Evolutionary conservation across 2,329 filamentous ascomycete genomes (phyloP), one percentile per base, ranked within the genome.

Genomic region (Gaeumannomyces sp.): DNA sequence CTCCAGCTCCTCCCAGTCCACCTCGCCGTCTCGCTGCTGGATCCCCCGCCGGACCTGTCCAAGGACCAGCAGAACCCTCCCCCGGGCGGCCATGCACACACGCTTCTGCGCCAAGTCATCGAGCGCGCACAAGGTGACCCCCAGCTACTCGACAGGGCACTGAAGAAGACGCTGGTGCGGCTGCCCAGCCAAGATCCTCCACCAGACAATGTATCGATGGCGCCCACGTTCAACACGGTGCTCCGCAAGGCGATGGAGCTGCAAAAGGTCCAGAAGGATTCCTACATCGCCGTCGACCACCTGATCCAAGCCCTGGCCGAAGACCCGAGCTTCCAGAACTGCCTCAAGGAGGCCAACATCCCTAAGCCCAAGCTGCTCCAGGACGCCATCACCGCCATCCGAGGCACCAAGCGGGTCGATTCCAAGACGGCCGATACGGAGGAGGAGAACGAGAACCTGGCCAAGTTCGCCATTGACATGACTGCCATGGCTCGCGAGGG

Each of bases 401-500:
- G 95, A 68, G 95, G 95, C 67, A 98, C 93, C 58, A 92, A 89
- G 79, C 85, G 94, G 68, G 93, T 99, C 58, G 95, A 99, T 78
- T 96, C 92, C 66, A 97, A 96, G 81, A 97, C 92, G 4, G 95
- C 95, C 64, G 95, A 99, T 77, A 88, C 89, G 0, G 95, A 98
- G 77, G 84, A 90, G 72, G 94, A 97, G 72, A 91, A 93, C 72
- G 95, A 99, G 78, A 97, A 97, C 74, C 82, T 99, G 67, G 92
- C 93, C 80, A 99, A 98, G 73, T 99, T 97, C 78, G 98, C 95
- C 65, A 95, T 98, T 72, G 95, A 99, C 78, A 96, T 99, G 93
- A 99, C 95, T 14, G 85, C 91, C 62, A 89, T 97, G 88, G 95
- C 95, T 66, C 85, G 93, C 75, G 95, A 99, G 80, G 96, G 96